Evolutionary conservation across 768 basidiomycete species (phyloP), one percentile per base, ranked within the genome.

Genomic region (Leucosporidium yakuticum): DNA sequence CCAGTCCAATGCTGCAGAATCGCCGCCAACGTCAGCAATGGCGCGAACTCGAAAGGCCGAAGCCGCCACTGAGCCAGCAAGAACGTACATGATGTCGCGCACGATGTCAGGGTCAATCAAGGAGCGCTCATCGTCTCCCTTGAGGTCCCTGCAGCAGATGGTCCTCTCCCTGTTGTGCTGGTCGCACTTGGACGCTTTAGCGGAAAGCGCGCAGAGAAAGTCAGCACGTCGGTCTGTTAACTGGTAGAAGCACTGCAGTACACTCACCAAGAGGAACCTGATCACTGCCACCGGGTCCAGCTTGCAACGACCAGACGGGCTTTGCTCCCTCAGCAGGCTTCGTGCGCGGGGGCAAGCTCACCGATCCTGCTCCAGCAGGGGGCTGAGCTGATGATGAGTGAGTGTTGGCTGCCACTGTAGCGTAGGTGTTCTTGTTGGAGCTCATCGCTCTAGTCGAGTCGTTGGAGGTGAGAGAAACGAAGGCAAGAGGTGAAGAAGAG

Each of bases 71-170:
- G 11, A 48, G 15, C 25, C 17, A 47, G 53, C 21, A 27, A 12
- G 54, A 23, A 80, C 88, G 77, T 76, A 91, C 90, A 91, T 85
- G 71, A 71, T 72, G 57, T 94, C 91, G 12, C 91, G 86, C 25
- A 95, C 84, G 57, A 94, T 80, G 70, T 94, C 91, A 0, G 93
- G 92, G 76, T 95, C 85, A 48, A 95, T 81, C 48, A 96, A 83
- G 0, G 84, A 87, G 31, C 91, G 84, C 67, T 91, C 87, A 58
- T 91, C 89, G 19, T 87, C 84, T 60, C 81, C 85, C 76, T 86
- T 90, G 67, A 95, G 85, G 63, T 93, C 90, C 75, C 90, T 88
- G 81, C 92, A 96, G 80, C 93, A 95, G 6, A 92, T 64, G 11
- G 67, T 68, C 11, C 72, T 60, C 36, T 73, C 71, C 25, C 71